Percentiles rank a stretch among this genome's conserved stretches.
Conservation (phyloP, 2,329 filamentous ascomycete genomes). For the Trichophaea hybrida region DNA sequence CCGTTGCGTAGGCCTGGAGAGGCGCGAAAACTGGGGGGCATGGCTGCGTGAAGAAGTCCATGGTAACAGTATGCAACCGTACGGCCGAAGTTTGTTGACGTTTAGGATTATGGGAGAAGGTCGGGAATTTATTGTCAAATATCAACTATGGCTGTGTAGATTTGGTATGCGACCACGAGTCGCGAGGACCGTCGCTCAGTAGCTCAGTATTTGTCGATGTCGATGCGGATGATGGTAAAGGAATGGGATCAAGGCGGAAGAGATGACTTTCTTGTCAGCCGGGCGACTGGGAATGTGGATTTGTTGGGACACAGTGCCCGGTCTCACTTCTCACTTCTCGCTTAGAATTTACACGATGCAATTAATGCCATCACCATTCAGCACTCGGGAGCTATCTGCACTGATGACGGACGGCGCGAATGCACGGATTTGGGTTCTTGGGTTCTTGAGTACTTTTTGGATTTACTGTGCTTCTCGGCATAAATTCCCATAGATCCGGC, state of each 20-base stretch:
- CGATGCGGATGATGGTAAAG: neutral
- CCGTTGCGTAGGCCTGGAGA: neutral
- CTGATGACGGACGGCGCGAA: too few relatives aligned
- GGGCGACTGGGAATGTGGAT: neutral
- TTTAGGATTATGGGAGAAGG: neutral
- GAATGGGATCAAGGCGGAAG: neutral
- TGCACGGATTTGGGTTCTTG: too few relatives aligned
- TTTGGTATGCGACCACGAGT: neutral
- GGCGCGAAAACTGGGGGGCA: neutral
- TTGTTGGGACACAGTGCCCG: neutral
- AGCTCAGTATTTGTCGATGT: neutral
- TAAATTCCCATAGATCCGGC: too few relatives aligned
- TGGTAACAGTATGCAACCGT: neutral
- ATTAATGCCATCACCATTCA: too few relatives aligned
- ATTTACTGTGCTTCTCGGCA: too few relatives aligned
- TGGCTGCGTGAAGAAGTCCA: conserved; percentile 1
- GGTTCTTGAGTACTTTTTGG: too few relatives aligned
- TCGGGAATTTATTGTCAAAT: neutral
- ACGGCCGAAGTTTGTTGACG: neutral
- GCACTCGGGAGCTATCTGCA: too few relatives aligned
- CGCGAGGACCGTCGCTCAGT: neutral
- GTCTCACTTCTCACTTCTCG: neutral
- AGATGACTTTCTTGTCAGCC: neutral
- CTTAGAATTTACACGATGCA: neutral
- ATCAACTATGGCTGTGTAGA: neutral